phyloP scores from a whole-genome alignment of 2,329 filamentous ascomycete genomes.

The Alternaria sp. region DNA sequence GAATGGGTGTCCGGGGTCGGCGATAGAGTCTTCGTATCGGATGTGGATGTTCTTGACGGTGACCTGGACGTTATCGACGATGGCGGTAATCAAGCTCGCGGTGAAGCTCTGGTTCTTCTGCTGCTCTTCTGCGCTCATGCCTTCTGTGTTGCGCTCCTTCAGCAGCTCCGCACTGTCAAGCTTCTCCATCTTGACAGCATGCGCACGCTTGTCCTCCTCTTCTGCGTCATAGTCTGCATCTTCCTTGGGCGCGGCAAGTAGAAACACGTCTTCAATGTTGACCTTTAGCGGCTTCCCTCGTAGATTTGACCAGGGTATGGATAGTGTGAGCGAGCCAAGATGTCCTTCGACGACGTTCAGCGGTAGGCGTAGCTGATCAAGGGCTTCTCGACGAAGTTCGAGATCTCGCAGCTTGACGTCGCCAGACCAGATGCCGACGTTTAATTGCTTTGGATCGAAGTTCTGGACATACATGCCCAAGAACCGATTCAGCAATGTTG shows the following conservation, averaged over 20 bases:
- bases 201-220: constrained; percentile 85
- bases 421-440: constrained; percentile 98
- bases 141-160: constrained; percentile 90
- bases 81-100: constrained; percentile 91
- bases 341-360: constrained; percentile 97
- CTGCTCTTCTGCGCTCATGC: constrained; percentile 93
- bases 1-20: constrained; percentile 93
- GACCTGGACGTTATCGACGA: constrained; percentile 98
- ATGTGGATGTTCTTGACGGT: constrained; percentile 98
- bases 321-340: constrained; percentile 87
- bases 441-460: constrained; percentile 96
- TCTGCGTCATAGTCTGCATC: constrained; percentile 92
- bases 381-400: constrained; percentile 90
- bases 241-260: constrained; percentile 94
- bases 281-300: constrained; percentile 93
- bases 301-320: constrained; percentile 97
- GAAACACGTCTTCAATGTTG: constrained; percentile 94
- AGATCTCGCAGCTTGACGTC: constrained; percentile 96
- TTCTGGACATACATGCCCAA: constrained; percentile 99
- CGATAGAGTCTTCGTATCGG: constrained; percentile 97
- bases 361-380: constrained; percentile 95
- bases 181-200: constrained; percentile 98
- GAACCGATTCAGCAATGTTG: constrained; percentile 97
- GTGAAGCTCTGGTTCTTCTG: constrained; percentile 98
- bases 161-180: constrained; percentile 94